These are phyloP conservation scores for Chaetomium fimeti DNA, from an alignment of 495 filamentous ascomycete species.

Conservation along the genomic window DNA sequence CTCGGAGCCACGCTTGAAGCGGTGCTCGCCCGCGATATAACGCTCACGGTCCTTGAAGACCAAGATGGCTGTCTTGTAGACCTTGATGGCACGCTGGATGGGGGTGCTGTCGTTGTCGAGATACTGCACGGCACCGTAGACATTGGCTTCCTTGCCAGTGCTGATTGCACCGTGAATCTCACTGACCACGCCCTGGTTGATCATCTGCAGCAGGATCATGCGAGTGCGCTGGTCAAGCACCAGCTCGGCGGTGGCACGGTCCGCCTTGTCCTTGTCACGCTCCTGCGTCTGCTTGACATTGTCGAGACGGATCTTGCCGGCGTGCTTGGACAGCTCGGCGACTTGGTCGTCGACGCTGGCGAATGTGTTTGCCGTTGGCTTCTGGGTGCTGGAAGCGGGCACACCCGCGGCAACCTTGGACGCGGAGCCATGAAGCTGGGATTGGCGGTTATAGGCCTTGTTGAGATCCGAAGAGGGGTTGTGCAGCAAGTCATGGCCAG, in stretches of 20 bases:
- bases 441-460: slow-evolving; percentile 88
- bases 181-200: slow-evolving; percentile 82
- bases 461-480: slow-evolving; percentile 70
- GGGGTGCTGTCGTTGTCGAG: slow-evolving; percentile 47
- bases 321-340: slow-evolving; percentile 76
- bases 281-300: slow-evolving; percentile 55
- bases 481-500: slow-evolving; percentile 59
- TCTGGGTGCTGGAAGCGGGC: slow-evolving; percentile 74
- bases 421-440: slow-evolving; percentile 49
- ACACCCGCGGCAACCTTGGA: slow-evolving; percentile 53
- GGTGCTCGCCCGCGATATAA: slow-evolving; percentile 89
- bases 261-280: slow-evolving; percentile 74
- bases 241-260: slow-evolving; percentile 89
- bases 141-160: slow-evolving; percentile 96
- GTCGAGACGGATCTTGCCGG: slow-evolving; percentile 83
- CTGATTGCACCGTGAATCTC: slow-evolving; percentile 85
- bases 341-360: slow-evolving; percentile 85
- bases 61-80: slow-evolving; percentile 95
- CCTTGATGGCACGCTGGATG: slow-evolving; percentile 77
- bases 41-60: slow-evolving; percentile 96
- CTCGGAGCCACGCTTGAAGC: slow-evolving; percentile 72
- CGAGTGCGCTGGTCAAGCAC: slow-evolving; percentile 90
- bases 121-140: slow-evolving; percentile 66
- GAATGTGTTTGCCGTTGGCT: slow-evolving; percentile 74
- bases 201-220: slow-evolving; percentile 93